These are phyloP conservation scores for Citrullus colocynthis DNA, from an alignment of 306 rosid genomes.

Conservation along the genomic window DNA sequence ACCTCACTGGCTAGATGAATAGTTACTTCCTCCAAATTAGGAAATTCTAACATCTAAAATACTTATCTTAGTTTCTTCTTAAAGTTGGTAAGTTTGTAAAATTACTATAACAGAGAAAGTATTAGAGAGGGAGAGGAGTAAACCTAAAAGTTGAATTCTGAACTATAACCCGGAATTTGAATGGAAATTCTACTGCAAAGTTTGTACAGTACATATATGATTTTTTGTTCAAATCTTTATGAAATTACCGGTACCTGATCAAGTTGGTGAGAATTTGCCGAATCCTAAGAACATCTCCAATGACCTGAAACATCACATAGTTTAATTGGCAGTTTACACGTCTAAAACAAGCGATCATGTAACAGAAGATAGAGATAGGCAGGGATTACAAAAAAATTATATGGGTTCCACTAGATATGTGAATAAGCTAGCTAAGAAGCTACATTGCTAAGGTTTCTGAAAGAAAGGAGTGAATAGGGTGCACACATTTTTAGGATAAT, in stretches of 20 bases:
- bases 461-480: not conserved
- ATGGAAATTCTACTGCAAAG: not conserved
- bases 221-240: not conserved
- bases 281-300: constrained; percentile 87
- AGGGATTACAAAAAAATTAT: not conserved
- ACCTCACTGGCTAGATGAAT: not conserved
- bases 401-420: not conserved
- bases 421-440: not conserved
- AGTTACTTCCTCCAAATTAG: not conserved
- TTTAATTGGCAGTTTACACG: not conserved
- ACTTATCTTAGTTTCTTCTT: not conserved
- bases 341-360: not conserved
- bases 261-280: constrained; percentile 90
- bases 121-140: not conserved
- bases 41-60: not conserved
- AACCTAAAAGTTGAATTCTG: not conserved
- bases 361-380: not conserved
- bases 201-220: not conserved
- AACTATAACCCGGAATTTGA: not conserved
- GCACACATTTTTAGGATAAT: not conserved
- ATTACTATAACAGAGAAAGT: not conserved
- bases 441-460: not conserved
- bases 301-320: constrained; percentile 32
- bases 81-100: not conserved
- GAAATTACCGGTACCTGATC: constrained; percentile 39